Evolutionary conservation across 1,284 basidiomycete genomes (phyloP).

Genomic region (Trichosporon asahii): DNA sequence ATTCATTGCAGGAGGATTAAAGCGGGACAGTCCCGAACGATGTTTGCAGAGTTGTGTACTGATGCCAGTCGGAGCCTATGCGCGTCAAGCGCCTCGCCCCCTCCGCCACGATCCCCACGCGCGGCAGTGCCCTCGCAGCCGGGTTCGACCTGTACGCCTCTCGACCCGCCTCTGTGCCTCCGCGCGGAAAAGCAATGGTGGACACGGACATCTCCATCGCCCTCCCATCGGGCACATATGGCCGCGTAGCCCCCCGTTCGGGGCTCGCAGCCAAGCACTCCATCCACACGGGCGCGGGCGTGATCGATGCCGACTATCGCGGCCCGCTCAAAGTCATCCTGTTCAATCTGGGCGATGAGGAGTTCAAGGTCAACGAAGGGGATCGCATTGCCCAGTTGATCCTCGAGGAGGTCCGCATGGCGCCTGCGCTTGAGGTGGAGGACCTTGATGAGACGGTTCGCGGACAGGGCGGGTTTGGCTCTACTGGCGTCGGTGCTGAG

Average conservation of each 20-base stretch:
- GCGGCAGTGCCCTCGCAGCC: constrained; percentile 80
- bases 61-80: constrained; percentile 52
- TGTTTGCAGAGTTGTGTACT: no score
- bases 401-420: constrained; percentile 83
- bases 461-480: constrained; percentile 86
- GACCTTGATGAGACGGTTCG: constrained; percentile 79
- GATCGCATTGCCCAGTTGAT: constrained; percentile 95
- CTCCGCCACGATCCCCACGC: constrained; percentile 79
- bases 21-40: no score
- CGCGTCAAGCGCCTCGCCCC: constrained; percentile 81
- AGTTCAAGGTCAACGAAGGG: constrained; percentile 90
- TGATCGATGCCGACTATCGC: constrained; percentile 95
- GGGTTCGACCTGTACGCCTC: constrained; percentile 94
- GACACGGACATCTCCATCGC: constrained; percentile 93
- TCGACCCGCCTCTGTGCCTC: constrained; percentile 73
- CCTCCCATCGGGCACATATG: constrained; percentile 92
- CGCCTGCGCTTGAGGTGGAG: constrained; percentile 80
- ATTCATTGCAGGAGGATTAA: no score
- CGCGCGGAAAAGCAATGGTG: constrained; percentile 82
- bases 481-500: constrained; percentile 62
- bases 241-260: constrained; percentile 92
- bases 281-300: constrained; percentile 96
- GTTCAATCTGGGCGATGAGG: constrained; percentile 85
- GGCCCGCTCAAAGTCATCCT: constrained; percentile 87
- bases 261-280: constrained; percentile 96